A percentile compares a stretch with the other conserved stretches of the same genome.
These are phyloP conservation scores for Teunomyces aglyptinius DNA, from an alignment of 805 yeast species.

Conservation along the genomic window DNA sequence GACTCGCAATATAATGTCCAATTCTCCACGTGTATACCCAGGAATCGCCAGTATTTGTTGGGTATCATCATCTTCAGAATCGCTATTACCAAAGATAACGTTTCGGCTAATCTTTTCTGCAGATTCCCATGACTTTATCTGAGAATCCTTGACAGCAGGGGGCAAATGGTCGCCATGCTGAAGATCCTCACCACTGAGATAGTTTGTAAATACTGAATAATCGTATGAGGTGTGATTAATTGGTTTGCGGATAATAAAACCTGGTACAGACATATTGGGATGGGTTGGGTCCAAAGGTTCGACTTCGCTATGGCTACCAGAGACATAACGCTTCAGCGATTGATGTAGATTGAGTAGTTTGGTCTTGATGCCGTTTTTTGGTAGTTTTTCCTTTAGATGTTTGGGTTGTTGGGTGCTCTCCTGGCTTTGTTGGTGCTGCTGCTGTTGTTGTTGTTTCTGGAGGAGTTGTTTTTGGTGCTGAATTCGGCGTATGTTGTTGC, in stretches of 20 bases:
- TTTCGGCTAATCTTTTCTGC: constrained; percentile 39
- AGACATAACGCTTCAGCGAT: constrained; percentile 26
- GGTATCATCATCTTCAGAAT: constrained; percentile 8
- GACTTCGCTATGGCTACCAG: not conserved
- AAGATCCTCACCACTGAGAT: constrained; percentile 15
- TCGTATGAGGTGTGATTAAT: constrained; percentile 33
- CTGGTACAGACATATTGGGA: constrained; percentile 16
- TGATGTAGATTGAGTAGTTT: constrained; percentile 40
- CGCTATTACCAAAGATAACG: constrained; percentile 33
- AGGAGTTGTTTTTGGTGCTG: constrained; percentile 22
- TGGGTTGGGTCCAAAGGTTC: constrained; percentile 13
- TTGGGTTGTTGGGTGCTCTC: constrained; percentile 9
- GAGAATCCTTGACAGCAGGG: constrained; percentile 40
- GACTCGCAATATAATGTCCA: constrained; percentile 16
- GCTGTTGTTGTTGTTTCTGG: constrained; percentile 8
- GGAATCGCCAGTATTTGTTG: constrained; percentile 31
- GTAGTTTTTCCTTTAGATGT: constrained; percentile 10
- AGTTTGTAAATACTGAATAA: constrained; percentile 33
- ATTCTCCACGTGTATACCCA: constrained; percentile 38
- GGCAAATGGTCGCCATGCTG: constrained; percentile 21
- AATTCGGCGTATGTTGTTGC: constrained; percentile 36
- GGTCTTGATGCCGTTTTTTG: constrained; percentile 32
- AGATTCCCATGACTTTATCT: constrained; percentile 44
- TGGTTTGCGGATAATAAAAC: constrained; percentile 33
- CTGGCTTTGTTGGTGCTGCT: constrained; percentile 7